Percentiles rank a stretch among this genome's conserved stretches.
These are phyloP conservation scores for Curvularia sp. DNA, from an alignment of 2,329 filamentous ascomycete genomes.

Conservation along the genomic window DNA sequence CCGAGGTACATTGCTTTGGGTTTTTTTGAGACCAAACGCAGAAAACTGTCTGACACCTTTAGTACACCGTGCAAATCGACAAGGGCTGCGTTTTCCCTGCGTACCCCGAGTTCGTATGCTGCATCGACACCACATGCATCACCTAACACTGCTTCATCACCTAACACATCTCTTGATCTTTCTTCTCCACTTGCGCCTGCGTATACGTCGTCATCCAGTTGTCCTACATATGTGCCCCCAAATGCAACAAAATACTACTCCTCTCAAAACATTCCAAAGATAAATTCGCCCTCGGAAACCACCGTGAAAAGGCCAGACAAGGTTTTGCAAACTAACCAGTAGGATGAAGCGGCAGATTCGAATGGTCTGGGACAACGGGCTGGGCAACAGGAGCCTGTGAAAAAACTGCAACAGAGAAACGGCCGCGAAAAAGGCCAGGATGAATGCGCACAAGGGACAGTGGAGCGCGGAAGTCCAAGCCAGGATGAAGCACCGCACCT, in stretches of 20 bases:
- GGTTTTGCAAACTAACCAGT: not conserved
- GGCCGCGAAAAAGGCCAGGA: not conserved
- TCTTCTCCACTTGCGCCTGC: not conserved
- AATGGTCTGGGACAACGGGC: not conserved
- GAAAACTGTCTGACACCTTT: not conserved
- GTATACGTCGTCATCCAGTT: not conserved
- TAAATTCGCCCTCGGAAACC: not conserved
- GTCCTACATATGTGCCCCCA: not conserved
- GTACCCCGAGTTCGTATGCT: not conserved
- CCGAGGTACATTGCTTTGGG: not conserved
- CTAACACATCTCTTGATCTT: not conserved
- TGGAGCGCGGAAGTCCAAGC: not conserved
- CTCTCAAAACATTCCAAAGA: not conserved
- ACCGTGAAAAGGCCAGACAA: not conserved
- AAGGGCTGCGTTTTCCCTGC: not conserved
- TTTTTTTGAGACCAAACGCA: not conserved
- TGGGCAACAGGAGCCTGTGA: not conserved
- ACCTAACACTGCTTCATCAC: constrained; percentile 1
- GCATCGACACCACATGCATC: not conserved
- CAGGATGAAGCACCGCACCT: not conserved
- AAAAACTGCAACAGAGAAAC: not conserved
- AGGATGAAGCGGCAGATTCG: not conserved
- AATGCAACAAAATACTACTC: not conserved
- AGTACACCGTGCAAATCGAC: not conserved
- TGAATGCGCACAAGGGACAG: not conserved